Base-by-base conservation (phyloP, 1,284 basidiomycete genomes). In the Pseudozyma sp. region DNA sequence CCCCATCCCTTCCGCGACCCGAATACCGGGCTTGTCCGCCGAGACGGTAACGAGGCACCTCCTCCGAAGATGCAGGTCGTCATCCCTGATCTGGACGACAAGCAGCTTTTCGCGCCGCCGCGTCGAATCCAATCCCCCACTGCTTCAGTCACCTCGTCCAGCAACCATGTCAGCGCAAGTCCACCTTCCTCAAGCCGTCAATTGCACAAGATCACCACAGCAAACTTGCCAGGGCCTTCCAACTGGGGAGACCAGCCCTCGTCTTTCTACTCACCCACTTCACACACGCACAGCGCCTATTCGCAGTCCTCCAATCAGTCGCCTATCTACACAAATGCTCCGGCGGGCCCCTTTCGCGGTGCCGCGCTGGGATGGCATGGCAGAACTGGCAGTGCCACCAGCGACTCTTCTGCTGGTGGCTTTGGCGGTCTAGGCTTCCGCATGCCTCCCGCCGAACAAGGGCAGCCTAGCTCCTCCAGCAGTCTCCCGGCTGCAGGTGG, bases 1-100 rank as follows among this genome's bases (percentile, higher is more conserved):
- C 24, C 24, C 24, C 24, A 4, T 24, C 24, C 24, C 24, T 24
- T 24, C 24, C 24, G 2, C 24, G 24, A 24, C 24, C 24, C 24
- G 24, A 24, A 24, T 4, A 24, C 24, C 24, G 24, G 24, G 24
- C 24, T 24, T 4, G 24, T 24, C 24, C 24, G 24, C 24, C 24
- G 24, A 24, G 4, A 24, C 24, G 24, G 24, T 24, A 24, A 24
- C 24, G 24, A 24, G 24, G 24, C 24, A 24, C 24, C 24, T 24
- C 24, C 24, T 1, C 24, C 24, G 24, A 24, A 24, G 24, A 75
- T 75, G 68, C 81, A 83, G 69, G 79, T 83, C 43, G 74, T 80
- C 39, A 82, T 83, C 24, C 81, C 81, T 1, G 81, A 83, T 58
- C 61, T 83, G 37, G 81, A 83, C 47, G 81, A 79, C 33, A 80